A percentile compares a stretch with the other conserved stretches of the same genome.
Evolutionary conservation across 805 yeast species (phyloP).

Genomic region (Trichomonascus vanleenenianus): DNA sequence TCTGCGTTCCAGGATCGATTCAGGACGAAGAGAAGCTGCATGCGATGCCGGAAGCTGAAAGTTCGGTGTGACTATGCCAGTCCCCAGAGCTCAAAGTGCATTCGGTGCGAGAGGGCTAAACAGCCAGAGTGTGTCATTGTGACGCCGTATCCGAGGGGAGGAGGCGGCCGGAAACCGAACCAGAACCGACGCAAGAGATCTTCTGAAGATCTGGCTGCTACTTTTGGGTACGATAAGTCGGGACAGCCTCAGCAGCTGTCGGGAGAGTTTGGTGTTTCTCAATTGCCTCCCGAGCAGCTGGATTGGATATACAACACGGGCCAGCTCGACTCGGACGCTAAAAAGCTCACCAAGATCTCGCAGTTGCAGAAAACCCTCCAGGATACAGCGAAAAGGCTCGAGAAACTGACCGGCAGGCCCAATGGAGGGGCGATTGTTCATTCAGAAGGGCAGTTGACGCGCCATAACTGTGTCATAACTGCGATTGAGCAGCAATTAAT

Average conservation of each 20-base stretch:
- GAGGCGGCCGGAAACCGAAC: too few relatives aligned
- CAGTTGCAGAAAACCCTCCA: neutral
- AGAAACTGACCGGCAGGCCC: neutral
- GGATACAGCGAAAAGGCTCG: neutral
- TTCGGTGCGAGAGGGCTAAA: neutral
- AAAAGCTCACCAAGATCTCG: neutral
- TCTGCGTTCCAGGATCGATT: neutral
- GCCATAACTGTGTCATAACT: neutral
- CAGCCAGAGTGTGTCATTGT: neutral
- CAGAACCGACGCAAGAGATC: too few relatives aligned
- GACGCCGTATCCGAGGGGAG: too few relatives aligned
- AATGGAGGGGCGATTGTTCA: too few relatives aligned
- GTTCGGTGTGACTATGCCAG: neutral
- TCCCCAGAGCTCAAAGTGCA: neutral
- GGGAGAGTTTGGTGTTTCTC: too few relatives aligned
- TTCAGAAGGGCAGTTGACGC: neutral
- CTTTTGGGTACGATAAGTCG: too few relatives aligned
- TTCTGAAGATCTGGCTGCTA: too few relatives aligned
- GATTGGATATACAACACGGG: neutral
- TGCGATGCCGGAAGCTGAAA: neutral
- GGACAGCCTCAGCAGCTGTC: too few relatives aligned
- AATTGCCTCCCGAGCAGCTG: too few relatives aligned
- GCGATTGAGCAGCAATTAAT: neutral
- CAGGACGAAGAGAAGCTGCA: neutral
- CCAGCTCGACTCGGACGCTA: neutral